Percentiles rank a stretch among this genome's conserved stretches.
These are phyloP conservation scores for Phytophthora melonis DNA, from an alignment of 352 stramenopile species.

Conservation along the genomic window DNA sequence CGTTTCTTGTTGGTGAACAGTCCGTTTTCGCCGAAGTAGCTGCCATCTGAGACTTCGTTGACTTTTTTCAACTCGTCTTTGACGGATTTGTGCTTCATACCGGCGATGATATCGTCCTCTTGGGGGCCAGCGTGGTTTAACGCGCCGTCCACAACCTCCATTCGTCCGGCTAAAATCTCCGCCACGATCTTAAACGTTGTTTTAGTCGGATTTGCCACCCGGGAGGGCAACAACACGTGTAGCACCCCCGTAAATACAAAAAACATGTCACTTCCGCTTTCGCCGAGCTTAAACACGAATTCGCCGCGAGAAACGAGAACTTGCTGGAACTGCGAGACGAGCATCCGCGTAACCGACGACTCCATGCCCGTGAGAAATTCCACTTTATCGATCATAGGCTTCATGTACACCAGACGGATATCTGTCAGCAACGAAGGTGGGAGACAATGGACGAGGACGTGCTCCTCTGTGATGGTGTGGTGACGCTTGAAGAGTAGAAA, in stretches of 20 bases:
- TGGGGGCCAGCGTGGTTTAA: neutral
- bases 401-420: conserved; percentile 64
- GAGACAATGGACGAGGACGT: conserved; percentile 57
- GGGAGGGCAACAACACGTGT: conserved; percentile 41
- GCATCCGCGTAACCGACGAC: conserved; percentile 59
- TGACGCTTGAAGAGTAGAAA: conserved; percentile 72
- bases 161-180: neutral
- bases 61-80: neutral
- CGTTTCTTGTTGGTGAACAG: neutral
- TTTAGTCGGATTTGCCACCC: neutral
- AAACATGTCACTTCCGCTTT: conserved; percentile 58
- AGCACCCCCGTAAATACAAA: conserved; percentile 60
- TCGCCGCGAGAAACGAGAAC: conserved; percentile 52
- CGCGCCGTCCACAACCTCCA: neutral
- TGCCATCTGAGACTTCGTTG: neutral
- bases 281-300: conserved; percentile 47
- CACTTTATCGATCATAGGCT: conserved; percentile 72
- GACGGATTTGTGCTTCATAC: neutral
- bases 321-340: conserved; percentile 70
- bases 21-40: neutral
- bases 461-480: conserved; percentile 72
- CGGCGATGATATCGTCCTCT: neutral
- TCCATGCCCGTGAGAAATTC: conserved; percentile 61
- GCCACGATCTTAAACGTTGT: neutral
- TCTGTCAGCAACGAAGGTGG: conserved; percentile 67